Conservation (phyloP, 371 early-diverging fungal genomes). For the Mycotypha africana region DNA sequence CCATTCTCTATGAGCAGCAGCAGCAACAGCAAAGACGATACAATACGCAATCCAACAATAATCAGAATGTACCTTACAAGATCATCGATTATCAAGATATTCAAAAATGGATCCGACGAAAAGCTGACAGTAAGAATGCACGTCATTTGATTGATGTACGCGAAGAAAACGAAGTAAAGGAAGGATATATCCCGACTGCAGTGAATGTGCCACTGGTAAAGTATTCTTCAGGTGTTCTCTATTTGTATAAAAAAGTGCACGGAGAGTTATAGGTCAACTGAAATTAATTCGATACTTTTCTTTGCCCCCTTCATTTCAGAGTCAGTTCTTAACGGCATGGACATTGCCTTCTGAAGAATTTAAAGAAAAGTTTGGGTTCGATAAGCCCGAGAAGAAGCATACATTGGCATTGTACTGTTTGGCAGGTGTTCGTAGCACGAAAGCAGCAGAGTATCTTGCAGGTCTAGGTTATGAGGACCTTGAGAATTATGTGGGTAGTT, state of each 20-base stretch:
- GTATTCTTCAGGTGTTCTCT: not conserved
- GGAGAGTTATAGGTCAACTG: too few relatives aligned
- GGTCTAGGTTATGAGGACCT: slow-evolving; percentile 36
- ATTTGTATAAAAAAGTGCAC: not conserved
- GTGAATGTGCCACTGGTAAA: slow-evolving; percentile 55
- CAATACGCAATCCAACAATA: too few relatives aligned
- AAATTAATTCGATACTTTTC: not conserved
- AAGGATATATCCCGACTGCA: slow-evolving; percentile 55
- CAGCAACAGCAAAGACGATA: too few relatives aligned
- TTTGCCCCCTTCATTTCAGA: slow-evolving; percentile 13
- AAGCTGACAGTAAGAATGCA: slow-evolving; percentile 2
- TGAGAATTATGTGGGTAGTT: slow-evolving; percentile 59
- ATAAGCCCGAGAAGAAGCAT: slow-evolving; percentile 32
- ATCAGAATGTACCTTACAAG: slow-evolving; percentile 1
- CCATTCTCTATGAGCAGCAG: too few relatives aligned
- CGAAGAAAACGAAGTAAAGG: slow-evolving; percentile 47
- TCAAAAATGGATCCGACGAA: slow-evolving; percentile 12
- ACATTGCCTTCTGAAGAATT: slow-evolving; percentile 38
- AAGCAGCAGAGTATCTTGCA: slow-evolving; percentile 45
- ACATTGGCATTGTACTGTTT: slow-evolving; percentile 58
- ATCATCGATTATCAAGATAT: slow-evolving; percentile 23
- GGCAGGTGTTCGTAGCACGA: slow-evolving; percentile 55
- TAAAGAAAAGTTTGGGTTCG: slow-evolving; percentile 46
- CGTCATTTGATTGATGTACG: slow-evolving; percentile 55
- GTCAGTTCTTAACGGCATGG: slow-evolving; percentile 50